phyloP scores from a whole-genome alignment of 2,329 filamentous ascomycete species.

The Calonectria multiphialidica region DNA sequence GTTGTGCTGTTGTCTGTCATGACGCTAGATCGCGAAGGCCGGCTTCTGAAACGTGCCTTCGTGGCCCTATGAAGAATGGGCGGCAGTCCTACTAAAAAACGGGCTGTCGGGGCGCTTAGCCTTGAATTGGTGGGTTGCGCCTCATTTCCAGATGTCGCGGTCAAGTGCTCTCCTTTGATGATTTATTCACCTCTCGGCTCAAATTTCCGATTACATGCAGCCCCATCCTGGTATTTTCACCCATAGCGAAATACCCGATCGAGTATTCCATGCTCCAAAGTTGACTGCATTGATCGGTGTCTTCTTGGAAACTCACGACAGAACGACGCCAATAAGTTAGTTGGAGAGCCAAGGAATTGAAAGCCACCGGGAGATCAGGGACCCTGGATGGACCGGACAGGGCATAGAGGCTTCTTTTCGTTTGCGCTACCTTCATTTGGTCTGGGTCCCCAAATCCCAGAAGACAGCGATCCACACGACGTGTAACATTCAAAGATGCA shows the following conservation, averaged over 20 bases:
- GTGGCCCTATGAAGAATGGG: background rate
- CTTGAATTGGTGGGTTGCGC: background rate
- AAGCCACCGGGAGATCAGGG: conserved; percentile 14
- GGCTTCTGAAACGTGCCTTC: conserved; percentile 23
- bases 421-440: conserved; percentile 16
- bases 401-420: conserved; percentile 6
- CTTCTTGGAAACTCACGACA: background rate
- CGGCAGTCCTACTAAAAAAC: background rate
- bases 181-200: background rate
- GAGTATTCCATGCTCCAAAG: background rate
- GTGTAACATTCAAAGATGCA: background rate
- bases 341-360: conserved; percentile 6
- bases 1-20: background rate
- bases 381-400: conserved; percentile 13
- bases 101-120: background rate
- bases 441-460: background rate
- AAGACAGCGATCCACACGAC: conserved; percentile 4
- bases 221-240: background rate
- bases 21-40: background rate
- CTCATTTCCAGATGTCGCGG: background rate
- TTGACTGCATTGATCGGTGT: conserved; percentile 1
- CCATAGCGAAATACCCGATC: background rate
- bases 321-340: background rate
- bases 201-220: background rate
- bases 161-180: background rate